Percentiles rank a stretch among this genome's conserved stretches.
Conservation (phyloP, 1,284 basidiomycete genomes). For the Apiotrichum mycotoxinovorans region DNA sequence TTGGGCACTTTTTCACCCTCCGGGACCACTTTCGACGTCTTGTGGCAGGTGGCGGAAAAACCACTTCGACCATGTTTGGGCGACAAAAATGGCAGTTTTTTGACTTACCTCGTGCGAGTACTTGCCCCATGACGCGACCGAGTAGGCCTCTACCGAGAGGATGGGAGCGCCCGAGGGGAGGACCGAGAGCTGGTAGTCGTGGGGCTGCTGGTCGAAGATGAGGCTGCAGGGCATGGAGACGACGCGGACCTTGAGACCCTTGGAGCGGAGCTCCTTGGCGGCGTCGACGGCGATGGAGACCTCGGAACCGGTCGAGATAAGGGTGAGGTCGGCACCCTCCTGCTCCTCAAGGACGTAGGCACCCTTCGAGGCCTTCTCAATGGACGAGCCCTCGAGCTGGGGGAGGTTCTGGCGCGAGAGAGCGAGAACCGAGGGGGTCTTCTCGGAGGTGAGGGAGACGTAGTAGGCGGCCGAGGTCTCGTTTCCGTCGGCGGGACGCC, state of each 20-base stretch:
- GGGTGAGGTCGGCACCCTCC: conserved; percentile 67
- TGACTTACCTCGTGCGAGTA: conserved; percentile 68
- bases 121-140: conserved; percentile 74
- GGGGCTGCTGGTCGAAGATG: conserved; percentile 75
- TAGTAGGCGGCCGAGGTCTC: conserved; percentile 87
- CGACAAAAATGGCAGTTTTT: not conserved
- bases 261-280: conserved; percentile 66
- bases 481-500: conserved; percentile 90
- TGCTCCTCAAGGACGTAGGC: conserved; percentile 86
- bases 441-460: conserved; percentile 66
- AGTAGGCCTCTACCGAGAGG: conserved; percentile 79
- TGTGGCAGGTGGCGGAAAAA: too few species aligned
- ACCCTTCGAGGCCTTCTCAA: conserved; percentile 78
- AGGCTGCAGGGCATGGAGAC: conserved; percentile 87
- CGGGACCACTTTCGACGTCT: too few species aligned
- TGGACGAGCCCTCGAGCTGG: conserved; percentile 80
- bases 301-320: conserved; percentile 85
- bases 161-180: conserved; percentile 84
- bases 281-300: conserved; percentile 74
- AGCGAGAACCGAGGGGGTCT: conserved; percentile 65
- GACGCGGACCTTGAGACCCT: conserved; percentile 75
- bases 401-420: conserved; percentile 60
- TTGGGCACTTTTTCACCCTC: too few species aligned
- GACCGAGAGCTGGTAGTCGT: conserved; percentile 76
- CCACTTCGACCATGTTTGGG: too few species aligned